Conservation (phyloP, 139 green algal species). For the Coelastrella sp. region DNA sequence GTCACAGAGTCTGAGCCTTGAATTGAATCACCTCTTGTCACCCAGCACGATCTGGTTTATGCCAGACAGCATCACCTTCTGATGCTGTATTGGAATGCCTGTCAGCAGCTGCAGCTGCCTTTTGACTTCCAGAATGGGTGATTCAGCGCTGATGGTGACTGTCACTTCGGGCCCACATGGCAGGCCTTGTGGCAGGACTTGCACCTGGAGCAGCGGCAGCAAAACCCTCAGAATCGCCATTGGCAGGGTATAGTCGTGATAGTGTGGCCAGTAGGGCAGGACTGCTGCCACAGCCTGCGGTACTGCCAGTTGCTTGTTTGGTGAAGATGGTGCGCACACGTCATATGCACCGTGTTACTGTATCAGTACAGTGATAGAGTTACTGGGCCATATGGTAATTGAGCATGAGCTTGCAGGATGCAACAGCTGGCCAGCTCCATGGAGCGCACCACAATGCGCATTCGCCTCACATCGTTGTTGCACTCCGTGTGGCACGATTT, state of each 20-base stretch:
- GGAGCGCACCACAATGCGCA: too few relatives aligned
- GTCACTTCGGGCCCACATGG: constrained; percentile 59
- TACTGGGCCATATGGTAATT: too few relatives aligned
- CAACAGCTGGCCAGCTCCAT: too few relatives aligned
- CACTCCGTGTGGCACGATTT: too few relatives aligned
- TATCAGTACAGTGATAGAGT: too few relatives aligned
- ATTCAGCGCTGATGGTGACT: constrained; percentile 58
- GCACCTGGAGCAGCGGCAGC: constrained; percentile 14
- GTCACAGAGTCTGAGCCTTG: neutral
- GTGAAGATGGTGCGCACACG: too few relatives aligned
- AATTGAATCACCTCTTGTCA: constrained; percentile 60
- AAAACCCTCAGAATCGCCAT: neutral
- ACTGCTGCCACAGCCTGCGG: too few relatives aligned
- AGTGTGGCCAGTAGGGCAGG: neutral
- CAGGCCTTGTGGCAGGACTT: constrained; percentile 14
- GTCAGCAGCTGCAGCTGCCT: constrained; percentile 60
- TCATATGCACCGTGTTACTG: too few relatives aligned
- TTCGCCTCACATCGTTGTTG: too few relatives aligned
- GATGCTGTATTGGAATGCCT: constrained; percentile 60
- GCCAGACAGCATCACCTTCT: constrained; percentile 69
- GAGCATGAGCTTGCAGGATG: too few relatives aligned
- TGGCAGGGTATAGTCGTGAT: neutral
- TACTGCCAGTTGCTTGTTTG: too few relatives aligned
- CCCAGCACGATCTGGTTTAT: constrained; percentile 72
- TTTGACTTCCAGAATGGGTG: constrained; percentile 64